Conservation (phyloP, 352 stramenopile genomes). For the Pythium dissotocum region DNA sequence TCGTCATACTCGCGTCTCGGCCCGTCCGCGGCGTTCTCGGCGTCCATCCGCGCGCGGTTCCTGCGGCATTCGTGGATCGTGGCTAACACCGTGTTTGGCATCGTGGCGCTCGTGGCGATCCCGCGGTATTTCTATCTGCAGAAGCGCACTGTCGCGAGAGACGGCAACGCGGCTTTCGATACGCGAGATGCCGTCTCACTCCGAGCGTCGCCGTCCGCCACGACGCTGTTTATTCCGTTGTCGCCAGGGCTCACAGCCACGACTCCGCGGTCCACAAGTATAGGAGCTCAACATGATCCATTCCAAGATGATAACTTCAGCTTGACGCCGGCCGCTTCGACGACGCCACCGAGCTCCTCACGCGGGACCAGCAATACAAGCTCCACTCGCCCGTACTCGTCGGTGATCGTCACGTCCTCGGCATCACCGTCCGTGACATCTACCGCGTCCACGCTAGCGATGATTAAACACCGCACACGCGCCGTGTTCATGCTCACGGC, state of each 20-base stretch:
- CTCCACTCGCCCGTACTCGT: conserved; percentile 10
- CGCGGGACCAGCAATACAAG: not conserved
- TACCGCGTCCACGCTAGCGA: not conserved
- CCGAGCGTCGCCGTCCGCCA: conserved; percentile 6
- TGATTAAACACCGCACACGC: conserved; percentile 21
- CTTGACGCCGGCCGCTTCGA: not conserved
- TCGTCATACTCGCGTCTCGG: conserved; percentile 9
- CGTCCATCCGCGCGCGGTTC: conserved; percentile 20
- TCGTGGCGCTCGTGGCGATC: conserved; percentile 60
- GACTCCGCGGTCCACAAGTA: conserved; percentile 3
- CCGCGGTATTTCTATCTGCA: conserved; percentile 75
- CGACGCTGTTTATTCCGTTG: conserved; percentile 13
- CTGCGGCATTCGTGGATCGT: conserved; percentile 63
- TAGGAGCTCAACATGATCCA: not conserved
- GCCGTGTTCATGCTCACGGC: conserved; percentile 45
- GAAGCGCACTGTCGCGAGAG: conserved; percentile 38
- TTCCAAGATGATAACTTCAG: conserved; percentile 1
- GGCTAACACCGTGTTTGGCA: conserved; percentile 79
- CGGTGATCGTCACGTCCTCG: conserved; percentile 17
- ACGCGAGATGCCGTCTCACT: conserved; percentile 39
- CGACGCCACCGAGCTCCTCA: conserved; percentile 13
- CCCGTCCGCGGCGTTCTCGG: conserved; percentile 5
- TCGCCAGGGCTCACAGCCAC: conserved; percentile 7
- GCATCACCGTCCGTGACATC: not conserved
- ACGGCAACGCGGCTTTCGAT: conserved; percentile 24